Conservation (phyloP, 2,329 filamentous ascomycete species). For the Aspergillus sp. region DNA sequence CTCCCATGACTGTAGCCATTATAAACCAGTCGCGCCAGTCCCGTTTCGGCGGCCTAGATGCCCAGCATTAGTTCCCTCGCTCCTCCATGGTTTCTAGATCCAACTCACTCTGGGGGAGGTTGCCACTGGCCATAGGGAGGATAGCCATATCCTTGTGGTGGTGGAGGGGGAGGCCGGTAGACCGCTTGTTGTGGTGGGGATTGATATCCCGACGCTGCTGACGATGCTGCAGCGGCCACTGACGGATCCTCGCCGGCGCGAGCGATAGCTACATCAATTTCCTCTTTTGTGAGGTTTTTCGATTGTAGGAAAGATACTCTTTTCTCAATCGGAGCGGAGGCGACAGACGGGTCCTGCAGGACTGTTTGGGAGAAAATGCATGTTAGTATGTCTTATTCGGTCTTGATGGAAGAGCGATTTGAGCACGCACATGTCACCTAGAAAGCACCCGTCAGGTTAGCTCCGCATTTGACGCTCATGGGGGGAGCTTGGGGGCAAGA, state of each 20-base stretch:
- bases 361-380: conserved; percentile 53
- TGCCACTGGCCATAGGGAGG: conserved; percentile 55
- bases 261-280: conserved; percentile 81
- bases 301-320: conserved; percentile 89
- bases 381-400: conserved; percentile 18
- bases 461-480: conserved; percentile 20
- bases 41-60: conserved; percentile 62
- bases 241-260: conserved; percentile 65
- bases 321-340: conserved; percentile 86
- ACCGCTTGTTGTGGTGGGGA: conserved; percentile 41
- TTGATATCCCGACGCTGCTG: conserved; percentile 49
- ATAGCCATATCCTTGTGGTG: conserved; percentile 49
- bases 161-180: conserved; percentile 43
- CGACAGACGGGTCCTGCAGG: conserved; percentile 90
- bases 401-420: not conserved
- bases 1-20: conserved; percentile 93
- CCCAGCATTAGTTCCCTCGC: conserved; percentile 1
- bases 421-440: conserved; percentile 53
- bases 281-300: conserved; percentile 95
- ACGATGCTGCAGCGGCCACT: conserved; percentile 44
- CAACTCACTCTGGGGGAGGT: conserved; percentile 53
- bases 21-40: conserved; percentile 99
- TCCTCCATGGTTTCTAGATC: not conserved
- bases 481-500: conserved; percentile 17
- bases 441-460: conserved; percentile 25